Percentiles rank a stretch among this genome's conserved stretches.
These are phyloP conservation scores for Brassica juncea DNA, from an alignment of 345 rosid genomes.

Conservation along the genomic window DNA sequence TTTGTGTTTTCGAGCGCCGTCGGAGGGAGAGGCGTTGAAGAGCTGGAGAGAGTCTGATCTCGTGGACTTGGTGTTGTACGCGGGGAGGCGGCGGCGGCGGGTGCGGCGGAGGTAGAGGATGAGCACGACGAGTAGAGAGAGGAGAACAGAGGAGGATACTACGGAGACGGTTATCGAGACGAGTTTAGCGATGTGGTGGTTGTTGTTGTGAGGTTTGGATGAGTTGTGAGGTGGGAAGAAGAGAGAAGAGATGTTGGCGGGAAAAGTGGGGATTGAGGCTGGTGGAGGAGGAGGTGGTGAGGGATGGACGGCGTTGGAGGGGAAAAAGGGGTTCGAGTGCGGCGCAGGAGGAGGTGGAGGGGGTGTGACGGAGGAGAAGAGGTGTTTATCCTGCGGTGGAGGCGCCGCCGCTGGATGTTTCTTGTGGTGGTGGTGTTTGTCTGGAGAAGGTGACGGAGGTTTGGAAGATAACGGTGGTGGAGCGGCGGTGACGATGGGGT, in stretches of 20 bases:
- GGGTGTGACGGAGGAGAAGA: constrained; percentile 41
- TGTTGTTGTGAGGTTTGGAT: constrained; percentile 36
- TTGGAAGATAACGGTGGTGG: constrained; percentile 44
- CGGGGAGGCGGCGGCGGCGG: constrained; percentile 36
- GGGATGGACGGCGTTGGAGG: constrained; percentile 35
- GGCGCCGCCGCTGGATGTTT: constrained; percentile 9
- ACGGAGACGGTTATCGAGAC: constrained; percentile 58
- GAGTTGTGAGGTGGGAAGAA: constrained; percentile 56
- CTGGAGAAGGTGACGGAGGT: constrained; percentile 43
- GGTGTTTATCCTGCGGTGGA: constrained; percentile 55
- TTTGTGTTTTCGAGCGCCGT: constrained; percentile 36
- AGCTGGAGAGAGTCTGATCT: constrained; percentile 61
- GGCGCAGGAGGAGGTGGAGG: constrained; percentile 42
- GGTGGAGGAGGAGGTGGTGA: constrained; percentile 50
- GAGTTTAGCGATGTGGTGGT: constrained; percentile 39
- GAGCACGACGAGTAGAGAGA: constrained; percentile 46
- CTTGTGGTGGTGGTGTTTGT: constrained; percentile 38
- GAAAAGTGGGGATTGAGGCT: constrained; percentile 63
- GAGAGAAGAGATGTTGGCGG: constrained; percentile 86
- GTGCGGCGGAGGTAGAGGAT: constrained; percentile 50
- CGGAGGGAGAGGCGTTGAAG: constrained; percentile 69
- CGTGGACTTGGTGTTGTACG: constrained; percentile 35
- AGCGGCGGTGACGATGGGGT: constrained; percentile 39
- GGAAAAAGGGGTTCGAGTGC: constrained; percentile 51
- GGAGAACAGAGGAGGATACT: constrained; percentile 53